phyloP scores from a whole-genome alignment of 441 rosid genomes.

The Biscutella auriculata region DNA sequence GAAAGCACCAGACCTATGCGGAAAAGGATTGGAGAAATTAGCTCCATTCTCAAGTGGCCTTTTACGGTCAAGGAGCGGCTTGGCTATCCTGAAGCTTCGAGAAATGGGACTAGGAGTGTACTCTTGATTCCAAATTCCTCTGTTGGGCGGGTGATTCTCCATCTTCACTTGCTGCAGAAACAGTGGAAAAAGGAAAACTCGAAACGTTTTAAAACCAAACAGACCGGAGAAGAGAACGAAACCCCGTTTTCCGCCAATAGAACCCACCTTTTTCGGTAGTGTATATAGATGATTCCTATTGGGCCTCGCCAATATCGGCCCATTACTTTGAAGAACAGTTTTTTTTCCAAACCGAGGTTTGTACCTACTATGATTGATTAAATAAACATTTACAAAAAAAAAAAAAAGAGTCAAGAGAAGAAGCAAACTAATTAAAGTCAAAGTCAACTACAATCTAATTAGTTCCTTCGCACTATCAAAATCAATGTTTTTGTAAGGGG shows the following conservation, averaged over 20 bases:
- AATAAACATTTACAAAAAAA: no score
- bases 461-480: background rate
- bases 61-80: constrained; percentile 17
- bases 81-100: constrained; percentile 14
- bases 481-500: background rate
- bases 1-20: constrained; percentile 10
- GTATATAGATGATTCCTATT: background rate
- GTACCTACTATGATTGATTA: no score
- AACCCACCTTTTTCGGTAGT: no score
- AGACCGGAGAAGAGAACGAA: background rate
- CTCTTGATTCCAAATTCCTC: constrained; percentile 21
- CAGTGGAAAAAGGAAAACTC: constrained; percentile 17
- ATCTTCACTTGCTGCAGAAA: constrained; percentile 7
- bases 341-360: no score
- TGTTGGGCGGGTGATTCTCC: constrained; percentile 28
- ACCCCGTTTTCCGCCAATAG: background rate
- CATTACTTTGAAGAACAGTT: background rate
- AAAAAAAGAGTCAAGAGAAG: no score
- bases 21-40: constrained; percentile 3
- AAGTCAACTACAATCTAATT: background rate
- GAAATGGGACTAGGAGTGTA: constrained; percentile 2
- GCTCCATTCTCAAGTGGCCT: constrained; percentile 10
- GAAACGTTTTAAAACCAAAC: background rate
- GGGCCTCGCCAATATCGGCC: constrained; percentile 13
- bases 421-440: background rate